These are phyloP conservation scores for Iberis amara DNA, from an alignment of 441 rosid species.

Conservation along the genomic window DNA sequence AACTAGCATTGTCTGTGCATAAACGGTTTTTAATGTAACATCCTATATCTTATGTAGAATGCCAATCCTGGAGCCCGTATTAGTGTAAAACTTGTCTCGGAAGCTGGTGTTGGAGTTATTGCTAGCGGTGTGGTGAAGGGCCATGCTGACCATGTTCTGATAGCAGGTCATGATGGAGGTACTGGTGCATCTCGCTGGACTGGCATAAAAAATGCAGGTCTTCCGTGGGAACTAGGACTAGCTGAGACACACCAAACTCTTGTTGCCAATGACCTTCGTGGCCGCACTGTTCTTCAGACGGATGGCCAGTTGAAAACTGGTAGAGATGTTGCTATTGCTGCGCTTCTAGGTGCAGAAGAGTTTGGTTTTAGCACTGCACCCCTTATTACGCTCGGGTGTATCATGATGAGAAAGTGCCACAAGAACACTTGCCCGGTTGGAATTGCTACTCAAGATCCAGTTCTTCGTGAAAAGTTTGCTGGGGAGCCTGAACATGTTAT, in stretches of 20 bases:
- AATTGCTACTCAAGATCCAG: conserved; percentile 99
- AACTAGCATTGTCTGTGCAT: neutral
- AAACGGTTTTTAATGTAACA: neutral
- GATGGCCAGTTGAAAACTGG: conserved; percentile 99
- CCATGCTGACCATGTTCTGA: conserved; percentile 96
- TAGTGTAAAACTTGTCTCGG: conserved; percentile 95
- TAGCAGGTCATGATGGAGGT: conserved; percentile 99
- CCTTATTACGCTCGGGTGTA: conserved; percentile 96
- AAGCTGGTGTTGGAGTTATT: conserved; percentile 99
- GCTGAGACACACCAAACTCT: conserved; percentile 99
- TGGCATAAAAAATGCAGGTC: conserved; percentile 98
- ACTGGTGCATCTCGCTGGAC: conserved; percentile 99
- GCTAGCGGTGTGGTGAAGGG: conserved; percentile 99
- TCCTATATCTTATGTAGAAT: conserved; percentile 46
- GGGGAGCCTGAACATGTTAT: conserved; percentile 99
- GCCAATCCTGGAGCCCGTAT: conserved; percentile 92
- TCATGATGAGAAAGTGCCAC: conserved; percentile 99
- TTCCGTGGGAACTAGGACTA: conserved; percentile 99
- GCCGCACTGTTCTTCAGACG: conserved; percentile 94
- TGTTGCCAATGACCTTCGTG: conserved; percentile 99
- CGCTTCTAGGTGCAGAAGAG: conserved; percentile 99
- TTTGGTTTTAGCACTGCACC: conserved; percentile 99
- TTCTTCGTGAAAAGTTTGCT: conserved; percentile 94
- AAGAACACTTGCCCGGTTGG: conserved; percentile 99
- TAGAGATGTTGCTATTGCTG: conserved; percentile 95